These are phyloP conservation scores for Candida piceae DNA, from an alignment of 805 yeast species.

Conservation along the genomic window DNA sequence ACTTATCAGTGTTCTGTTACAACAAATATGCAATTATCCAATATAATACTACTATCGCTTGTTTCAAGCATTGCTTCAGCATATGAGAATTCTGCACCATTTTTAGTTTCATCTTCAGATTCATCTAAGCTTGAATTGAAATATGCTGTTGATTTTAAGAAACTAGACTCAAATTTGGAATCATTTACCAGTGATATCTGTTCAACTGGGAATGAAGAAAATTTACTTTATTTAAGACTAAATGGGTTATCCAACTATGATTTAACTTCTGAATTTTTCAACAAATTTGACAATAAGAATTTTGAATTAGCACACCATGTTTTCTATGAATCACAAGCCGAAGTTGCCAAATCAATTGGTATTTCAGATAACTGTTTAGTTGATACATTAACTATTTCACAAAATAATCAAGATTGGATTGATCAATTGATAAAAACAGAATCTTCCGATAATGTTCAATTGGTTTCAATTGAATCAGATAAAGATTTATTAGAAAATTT, in stretches of 20 bases:
- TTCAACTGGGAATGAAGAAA: slow-evolving; percentile 1
- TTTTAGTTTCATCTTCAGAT: slow-evolving; percentile 18
- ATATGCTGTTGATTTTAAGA: background rate
- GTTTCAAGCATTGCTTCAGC: slow-evolving; percentile 15
- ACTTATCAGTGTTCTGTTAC: too few species aligned
- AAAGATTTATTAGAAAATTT: slow-evolving; percentile 10
- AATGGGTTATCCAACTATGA: slow-evolving; percentile 17
- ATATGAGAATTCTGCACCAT: slow-evolving; percentile 30
- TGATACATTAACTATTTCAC: slow-evolving; percentile 1
- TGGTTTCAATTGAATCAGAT: slow-evolving; percentile 5
- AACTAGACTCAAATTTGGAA: slow-evolving; percentile 5
- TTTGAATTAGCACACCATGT: slow-evolving; percentile 5
- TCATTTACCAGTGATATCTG: slow-evolving; percentile 14
- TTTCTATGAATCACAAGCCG: too few species aligned
- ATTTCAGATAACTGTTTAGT: slow-evolving; percentile 9
- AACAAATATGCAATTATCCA: slow-evolving; percentile 5
- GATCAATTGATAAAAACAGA: slow-evolving; percentile 2
- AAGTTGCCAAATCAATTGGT: too few species aligned
- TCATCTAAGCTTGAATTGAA: background rate
- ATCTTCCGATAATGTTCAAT: slow-evolving; percentile 3
- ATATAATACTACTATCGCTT: background rate
- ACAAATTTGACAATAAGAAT: too few species aligned
- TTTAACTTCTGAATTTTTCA: slow-evolving; percentile 7
- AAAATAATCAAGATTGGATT: slow-evolving; percentile 6
- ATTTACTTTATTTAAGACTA: slow-evolving; percentile 14